Evolutionary conservation across 148 eudicot species (phyloP).

Genomic region (Nepenthes mirabilis): DNA sequence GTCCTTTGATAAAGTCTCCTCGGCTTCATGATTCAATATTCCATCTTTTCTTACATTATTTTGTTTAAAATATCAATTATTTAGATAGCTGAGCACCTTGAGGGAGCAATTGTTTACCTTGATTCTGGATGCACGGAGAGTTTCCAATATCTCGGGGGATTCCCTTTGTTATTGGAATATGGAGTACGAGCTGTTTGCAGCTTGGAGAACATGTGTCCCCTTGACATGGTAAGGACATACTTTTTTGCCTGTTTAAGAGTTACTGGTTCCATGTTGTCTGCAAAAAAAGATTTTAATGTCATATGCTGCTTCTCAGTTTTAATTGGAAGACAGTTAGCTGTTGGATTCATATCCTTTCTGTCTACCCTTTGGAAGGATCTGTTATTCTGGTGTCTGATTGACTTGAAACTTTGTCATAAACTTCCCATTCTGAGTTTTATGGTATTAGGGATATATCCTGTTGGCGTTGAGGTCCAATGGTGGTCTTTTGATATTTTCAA

Average conservation of each 20-base stretch:
- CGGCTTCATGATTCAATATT: neutral
- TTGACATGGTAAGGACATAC: conserved; percentile 48
- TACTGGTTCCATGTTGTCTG: neutral
- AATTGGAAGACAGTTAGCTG: too few relatives aligned
- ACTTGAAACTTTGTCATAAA: too few relatives aligned
- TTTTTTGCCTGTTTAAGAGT: neutral
- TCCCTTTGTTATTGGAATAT: conserved; percentile 61
- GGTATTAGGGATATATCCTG: too few relatives aligned
- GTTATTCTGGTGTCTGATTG: too few relatives aligned
- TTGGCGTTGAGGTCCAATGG: too few relatives aligned
- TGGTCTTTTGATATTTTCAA: too few relatives aligned
- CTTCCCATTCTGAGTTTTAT: too few relatives aligned
- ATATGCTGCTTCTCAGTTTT: neutral
- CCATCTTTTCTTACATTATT: neutral
- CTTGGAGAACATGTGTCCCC: conserved; percentile 77
- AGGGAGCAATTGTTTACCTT: conserved; percentile 64
- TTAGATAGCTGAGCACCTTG: conserved; percentile 66
- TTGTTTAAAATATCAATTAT: conserved; percentile 3
- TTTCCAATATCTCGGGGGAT: conserved; percentile 79
- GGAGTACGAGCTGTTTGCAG: conserved; percentile 77
- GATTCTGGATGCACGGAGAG: conserved; percentile 96
- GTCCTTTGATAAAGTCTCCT: neutral
- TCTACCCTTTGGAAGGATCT: too few relatives aligned
- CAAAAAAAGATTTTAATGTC: neutral
- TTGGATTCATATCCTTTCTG: too few relatives aligned